Base-by-base conservation (phyloP, 257 asterid species). In the Solanum neorickii region DNA sequence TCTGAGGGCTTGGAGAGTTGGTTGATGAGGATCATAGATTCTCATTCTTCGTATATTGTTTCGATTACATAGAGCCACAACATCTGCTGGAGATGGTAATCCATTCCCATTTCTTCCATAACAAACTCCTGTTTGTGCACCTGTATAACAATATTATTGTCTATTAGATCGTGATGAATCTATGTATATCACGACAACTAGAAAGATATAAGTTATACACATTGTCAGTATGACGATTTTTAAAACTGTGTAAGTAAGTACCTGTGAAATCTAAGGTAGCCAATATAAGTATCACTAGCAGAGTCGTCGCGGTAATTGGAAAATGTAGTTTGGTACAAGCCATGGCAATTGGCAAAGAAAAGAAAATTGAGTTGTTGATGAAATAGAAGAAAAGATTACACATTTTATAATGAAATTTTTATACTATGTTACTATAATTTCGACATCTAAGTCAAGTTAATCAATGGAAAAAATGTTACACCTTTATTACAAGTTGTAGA, bases 1-100 rank as follows among this genome's bases (percentile, higher is more conserved):
- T 33, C 90, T 7, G n/a, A 91, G 92, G 68, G 93, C 93, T 83
- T 47, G 87, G n/a, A 91, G 91, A 2, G 90, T 87, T 13, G 84
- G 44, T 52, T 87, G 92, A 86, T 89, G 6, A 18, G 93, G 93
- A 29, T 88, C 91, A 11, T 91, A 90, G 66, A 91, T 73, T 59
- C 92, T 59, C 89, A 90, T 77, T 87, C 93, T 90, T 72, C 70
- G 41, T 85, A 90, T 90, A 52, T 86, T 88, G 3, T 88, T 89
- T 41, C 14, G 87, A 9, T 88, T 90, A 86, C 78, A 90, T 15
- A 90, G 65, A 62, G 92, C 74, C 13, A 90, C 88, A 16, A 86
- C 93, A 6, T 86, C 86, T 18, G 80, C 60, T 62, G 90, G 88
- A 83, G 87, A 78, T 8, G 90, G 93, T 29, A 87, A 77, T 7